Evolutionary conservation across 805 yeast species (phyloP).

Genomic region (Ogataea populi-albae): DNA sequence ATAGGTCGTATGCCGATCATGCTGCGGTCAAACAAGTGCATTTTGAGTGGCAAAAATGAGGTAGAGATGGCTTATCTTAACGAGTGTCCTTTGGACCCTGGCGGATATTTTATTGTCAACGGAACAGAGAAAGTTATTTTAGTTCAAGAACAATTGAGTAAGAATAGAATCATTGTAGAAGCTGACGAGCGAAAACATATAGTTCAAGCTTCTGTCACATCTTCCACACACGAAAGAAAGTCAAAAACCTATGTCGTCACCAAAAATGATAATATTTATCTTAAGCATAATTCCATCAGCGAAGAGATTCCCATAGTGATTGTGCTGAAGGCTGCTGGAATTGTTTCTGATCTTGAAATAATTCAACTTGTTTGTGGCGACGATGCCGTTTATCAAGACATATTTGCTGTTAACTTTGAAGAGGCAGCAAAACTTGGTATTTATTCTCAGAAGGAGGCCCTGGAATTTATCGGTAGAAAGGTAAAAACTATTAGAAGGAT

Average conservation of each 20-base stretch:
- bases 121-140: constrained; percentile 97
- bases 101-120: constrained; percentile 96
- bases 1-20: constrained; percentile 99
- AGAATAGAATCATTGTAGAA: constrained; percentile 96
- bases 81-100: constrained; percentile 98
- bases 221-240: constrained; percentile 97
- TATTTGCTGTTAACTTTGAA: constrained; percentile 90
- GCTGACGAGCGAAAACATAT: constrained; percentile 93
- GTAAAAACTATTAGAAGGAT: constrained; percentile 91
- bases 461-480: constrained; percentile 84
- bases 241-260: constrained; percentile 95
- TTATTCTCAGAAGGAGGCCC: constrained; percentile 89
- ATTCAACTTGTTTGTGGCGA: constrained; percentile 93
- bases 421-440: constrained; percentile 85
- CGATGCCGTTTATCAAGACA: constrained; percentile 83
- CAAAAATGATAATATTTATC: constrained; percentile 81
- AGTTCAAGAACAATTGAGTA: constrained; percentile 94
- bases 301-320: constrained; percentile 96
- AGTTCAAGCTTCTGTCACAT: constrained; percentile 96
- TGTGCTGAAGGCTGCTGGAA: constrained; percentile 91
- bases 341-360: constrained; percentile 87
- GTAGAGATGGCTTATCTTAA: constrained; percentile 80
- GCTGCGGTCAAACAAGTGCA: constrained; percentile 92
- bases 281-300: constrained; percentile 91
- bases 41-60: constrained; percentile 74